phyloP scores from a whole-genome alignment of 495 filamentous ascomycete species.

The Xylona heveae region DNA sequence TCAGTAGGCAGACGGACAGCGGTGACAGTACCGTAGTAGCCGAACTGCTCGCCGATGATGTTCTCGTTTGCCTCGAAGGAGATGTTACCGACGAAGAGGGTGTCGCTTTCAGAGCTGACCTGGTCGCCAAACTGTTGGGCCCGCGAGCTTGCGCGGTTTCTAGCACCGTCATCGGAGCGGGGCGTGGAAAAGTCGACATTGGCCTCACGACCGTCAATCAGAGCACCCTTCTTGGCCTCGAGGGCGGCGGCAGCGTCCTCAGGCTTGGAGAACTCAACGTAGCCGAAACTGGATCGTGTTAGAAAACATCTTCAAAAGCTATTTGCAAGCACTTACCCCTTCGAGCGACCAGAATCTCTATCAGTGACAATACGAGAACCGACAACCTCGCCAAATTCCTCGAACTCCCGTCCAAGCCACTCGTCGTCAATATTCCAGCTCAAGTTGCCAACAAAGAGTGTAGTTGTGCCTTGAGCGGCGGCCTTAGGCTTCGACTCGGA shows the following conservation, averaged over 20 bases:
- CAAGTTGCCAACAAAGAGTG: slow-evolving; percentile 82
- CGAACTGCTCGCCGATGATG: slow-evolving; percentile 51
- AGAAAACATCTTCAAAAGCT: slow-evolving; percentile 8
- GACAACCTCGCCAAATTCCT: slow-evolving; percentile 56
- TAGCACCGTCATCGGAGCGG: slow-evolving; percentile 29
- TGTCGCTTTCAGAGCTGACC: slow-evolving; percentile 56
- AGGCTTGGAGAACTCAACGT: slow-evolving; percentile 66
- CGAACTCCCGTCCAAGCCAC: slow-evolving; percentile 70
- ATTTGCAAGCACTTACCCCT: slow-evolving; percentile 36
- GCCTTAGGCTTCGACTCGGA: slow-evolving; percentile 23
- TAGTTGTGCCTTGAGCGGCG: slow-evolving; percentile 39
- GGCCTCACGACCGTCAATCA: slow-evolving; percentile 67
- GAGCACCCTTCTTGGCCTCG: slow-evolving; percentile 54
- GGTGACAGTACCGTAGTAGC: slow-evolving; percentile 42
- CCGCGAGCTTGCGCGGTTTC: slow-evolving; percentile 41
- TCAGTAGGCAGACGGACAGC: slow-evolving; percentile 83
- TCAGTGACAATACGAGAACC: slow-evolving; percentile 69
- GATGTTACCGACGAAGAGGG: slow-evolving; percentile 86
- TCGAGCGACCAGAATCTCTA: slow-evolving; percentile 60
- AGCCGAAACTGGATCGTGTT: slow-evolving; percentile 49
- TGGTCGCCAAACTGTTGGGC: slow-evolving; percentile 61
- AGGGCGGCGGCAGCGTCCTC: slow-evolving; percentile 56
- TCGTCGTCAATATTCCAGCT: slow-evolving; percentile 93
- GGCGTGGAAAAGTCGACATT: slow-evolving; percentile 78
- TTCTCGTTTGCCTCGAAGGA: slow-evolving; percentile 69